Base-by-base conservation (phyloP, 176 grass and related monocot genomes). In the Olyra latifolia region DNA sequence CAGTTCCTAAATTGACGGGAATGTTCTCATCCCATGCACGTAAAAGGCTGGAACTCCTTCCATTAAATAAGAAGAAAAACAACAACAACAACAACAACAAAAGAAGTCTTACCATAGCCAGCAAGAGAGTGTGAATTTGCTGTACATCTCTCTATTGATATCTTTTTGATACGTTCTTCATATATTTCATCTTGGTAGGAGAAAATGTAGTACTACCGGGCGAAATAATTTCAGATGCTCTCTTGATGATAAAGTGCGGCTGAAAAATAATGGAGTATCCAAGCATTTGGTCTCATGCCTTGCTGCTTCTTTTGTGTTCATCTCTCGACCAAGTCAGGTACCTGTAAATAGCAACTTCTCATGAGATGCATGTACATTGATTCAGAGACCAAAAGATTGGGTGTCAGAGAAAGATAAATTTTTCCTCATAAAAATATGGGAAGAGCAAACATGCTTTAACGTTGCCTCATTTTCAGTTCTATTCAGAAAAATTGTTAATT, bases 251-350 rank as follows among this genome's bases (percentile, higher is more conserved):
- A 16, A 55, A 29, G 65, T 0, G 4, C 52, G 19, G 2, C 12
- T 0, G 8, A 75, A 20, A 4, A 76, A 27, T 2, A 59, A 10
- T 30, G 87, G 45, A 45, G 8, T 83, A 60, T 80, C 88, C 64
- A 93, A 38, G 75, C 80, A 86, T 5, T 13, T 93, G 9, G 22
- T 93, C 17, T 87, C 93, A 0, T 93, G 78, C 85, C 75, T 97
- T 27, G 82, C 93, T 65, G 85, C 93, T 48, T 93, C 83, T 2
- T 57, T 97, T 70, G 1, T 97, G 7, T 54, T 97, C 62, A 1
- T 92, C 53, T 87, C 82, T 61, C 59, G 88, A 74, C 83, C 82
- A 56, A 87, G 61, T 53, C 90, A 90, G 93, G 93, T 95, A 91
- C 63, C 13, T 58, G 38, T 49, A 4, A 20, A 42, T 22, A 14